phyloP scores from a whole-genome alignment of 2,329 filamentous ascomycete genomes.

The Uncinocarpus reesii region DNA sequence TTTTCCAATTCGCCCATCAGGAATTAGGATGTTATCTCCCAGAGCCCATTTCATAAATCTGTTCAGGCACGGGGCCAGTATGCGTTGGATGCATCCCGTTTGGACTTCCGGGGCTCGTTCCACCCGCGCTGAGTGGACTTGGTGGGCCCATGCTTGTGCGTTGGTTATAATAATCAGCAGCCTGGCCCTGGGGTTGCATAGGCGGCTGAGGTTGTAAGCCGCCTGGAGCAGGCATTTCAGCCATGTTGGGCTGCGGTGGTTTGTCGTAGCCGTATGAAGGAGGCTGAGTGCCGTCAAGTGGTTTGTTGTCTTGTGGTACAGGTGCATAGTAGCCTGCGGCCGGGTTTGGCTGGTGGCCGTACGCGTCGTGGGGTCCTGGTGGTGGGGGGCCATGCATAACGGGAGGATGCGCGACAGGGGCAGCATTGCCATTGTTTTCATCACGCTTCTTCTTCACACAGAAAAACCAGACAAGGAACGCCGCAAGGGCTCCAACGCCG shows the following conservation, averaged over 20 bases:
- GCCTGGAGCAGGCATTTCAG: constrained; percentile 15
- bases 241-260: constrained; percentile 4
- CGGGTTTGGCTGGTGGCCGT: constrained; percentile 4
- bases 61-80: constrained; percentile 16
- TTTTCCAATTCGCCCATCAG: not conserved
- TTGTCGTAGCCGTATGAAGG: constrained; percentile 15
- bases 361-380: not conserved
- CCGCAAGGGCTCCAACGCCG: constrained; percentile 12
- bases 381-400: not conserved
- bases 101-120: constrained; percentile 5
- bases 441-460: constrained; percentile 14
- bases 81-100: constrained; percentile 14
- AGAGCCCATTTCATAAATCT: constrained; percentile 17
- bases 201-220: constrained; percentile 4
- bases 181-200: not conserved
- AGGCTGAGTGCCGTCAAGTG: constrained; percentile 7
- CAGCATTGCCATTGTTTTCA: not conserved
- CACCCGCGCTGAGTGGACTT: constrained; percentile 3
- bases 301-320: constrained; percentile 13
- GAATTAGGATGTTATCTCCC: constrained; percentile 6
- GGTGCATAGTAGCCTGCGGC: constrained; percentile 16
- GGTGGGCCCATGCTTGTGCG: constrained; percentile 9
- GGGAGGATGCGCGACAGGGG: not conserved
- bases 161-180: constrained; percentile 14
- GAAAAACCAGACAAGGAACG: constrained; percentile 15